Conservation (phyloP, 352 stramenopile genomes). For the Pythium scleroteichum region DNA sequence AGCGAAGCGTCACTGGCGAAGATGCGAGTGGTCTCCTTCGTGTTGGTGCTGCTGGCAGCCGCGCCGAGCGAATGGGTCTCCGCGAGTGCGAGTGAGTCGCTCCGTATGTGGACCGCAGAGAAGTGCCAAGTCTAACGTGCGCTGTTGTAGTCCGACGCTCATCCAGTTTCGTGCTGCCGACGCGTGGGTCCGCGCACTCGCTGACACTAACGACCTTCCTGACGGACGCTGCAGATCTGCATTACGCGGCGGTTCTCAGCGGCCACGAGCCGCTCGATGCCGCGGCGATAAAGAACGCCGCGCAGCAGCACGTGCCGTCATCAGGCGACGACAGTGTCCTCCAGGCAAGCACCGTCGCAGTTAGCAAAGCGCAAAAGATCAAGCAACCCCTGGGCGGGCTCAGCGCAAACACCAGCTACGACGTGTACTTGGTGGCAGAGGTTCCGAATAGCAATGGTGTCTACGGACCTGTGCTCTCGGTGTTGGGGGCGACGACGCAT, state of each 20-base stretch:
- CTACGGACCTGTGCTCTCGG: slow-evolving; percentile 67
- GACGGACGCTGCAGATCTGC: slow-evolving; percentile 67
- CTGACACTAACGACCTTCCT: slow-evolving; percentile 75
- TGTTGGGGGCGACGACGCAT: slow-evolving; percentile 58
- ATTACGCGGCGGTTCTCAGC: slow-evolving; percentile 59
- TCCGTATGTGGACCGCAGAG: neutral
- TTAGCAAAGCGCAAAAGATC: slow-evolving; percentile 53
- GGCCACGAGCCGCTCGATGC: slow-evolving; percentile 46
- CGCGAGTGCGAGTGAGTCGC: slow-evolving; percentile 23
- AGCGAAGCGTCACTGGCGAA: slow-evolving; percentile 8
- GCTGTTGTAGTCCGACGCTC: slow-evolving; percentile 23
- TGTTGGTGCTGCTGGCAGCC: slow-evolving; percentile 11
- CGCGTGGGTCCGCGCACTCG: slow-evolving; percentile 38
- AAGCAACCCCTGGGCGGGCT: slow-evolving; percentile 46
- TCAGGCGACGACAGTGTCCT: slow-evolving; percentile 8
- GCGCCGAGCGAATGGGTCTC: neutral
- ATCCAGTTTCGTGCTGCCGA: slow-evolving; percentile 56
- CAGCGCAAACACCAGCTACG: slow-evolving; percentile 65
- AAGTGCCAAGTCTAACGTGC: neutral
- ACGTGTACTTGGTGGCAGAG: slow-evolving; percentile 83
- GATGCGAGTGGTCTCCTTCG: slow-evolving; percentile 5
- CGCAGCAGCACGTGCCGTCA: too few relatives aligned
- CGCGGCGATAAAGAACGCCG: slow-evolving; percentile 44
- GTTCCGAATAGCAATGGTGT: slow-evolving; percentile 79
- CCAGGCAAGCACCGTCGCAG: slow-evolving; percentile 44